phyloP scores from a whole-genome alignment of 306 rosid genomes.

The Casuarina equisetifolia region DNA sequence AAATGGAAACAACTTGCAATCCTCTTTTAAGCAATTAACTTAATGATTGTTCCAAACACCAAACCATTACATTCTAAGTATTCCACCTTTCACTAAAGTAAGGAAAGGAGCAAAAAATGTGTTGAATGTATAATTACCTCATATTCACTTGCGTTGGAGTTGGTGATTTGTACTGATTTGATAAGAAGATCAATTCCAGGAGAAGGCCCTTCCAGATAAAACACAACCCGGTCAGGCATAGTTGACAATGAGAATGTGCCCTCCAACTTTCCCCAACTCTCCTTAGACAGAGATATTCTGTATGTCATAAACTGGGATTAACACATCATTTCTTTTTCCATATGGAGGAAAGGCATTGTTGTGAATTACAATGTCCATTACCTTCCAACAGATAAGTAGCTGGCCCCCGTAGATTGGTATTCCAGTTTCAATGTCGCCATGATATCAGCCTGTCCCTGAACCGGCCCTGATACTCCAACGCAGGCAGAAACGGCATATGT shows the following conservation, averaged over 20 bases:
- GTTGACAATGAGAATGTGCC: conserved; percentile 70
- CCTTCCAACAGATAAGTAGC: conserved; percentile 72
- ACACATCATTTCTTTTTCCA: conserved; percentile 7
- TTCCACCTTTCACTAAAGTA: neutral
- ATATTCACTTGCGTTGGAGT: conserved; percentile 45
- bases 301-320: conserved; percentile 24
- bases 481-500: conserved; percentile 63
- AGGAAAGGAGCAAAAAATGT: neutral
- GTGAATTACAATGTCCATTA: conserved; percentile 29
- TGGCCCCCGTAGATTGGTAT: conserved; percentile 52
- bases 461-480: conserved; percentile 75
- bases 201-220: conserved; percentile 94
- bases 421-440: conserved; percentile 79
- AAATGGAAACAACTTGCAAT: neutral
- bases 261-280: conserved; percentile 74
- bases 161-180: conserved; percentile 53
- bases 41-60: neutral
- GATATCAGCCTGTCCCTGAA: conserved; percentile 63
- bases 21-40: neutral
- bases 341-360: conserved; percentile 13
- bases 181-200: conserved; percentile 75
- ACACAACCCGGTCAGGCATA: conserved; percentile 54
- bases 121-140: conserved; percentile 36
- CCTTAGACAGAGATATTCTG: conserved; percentile 69
- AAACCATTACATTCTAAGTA: neutral